These are phyloP conservation scores for Nepenthes mirabilis DNA, from an alignment of 148 eudicot genomes.

Conservation along the genomic window DNA sequence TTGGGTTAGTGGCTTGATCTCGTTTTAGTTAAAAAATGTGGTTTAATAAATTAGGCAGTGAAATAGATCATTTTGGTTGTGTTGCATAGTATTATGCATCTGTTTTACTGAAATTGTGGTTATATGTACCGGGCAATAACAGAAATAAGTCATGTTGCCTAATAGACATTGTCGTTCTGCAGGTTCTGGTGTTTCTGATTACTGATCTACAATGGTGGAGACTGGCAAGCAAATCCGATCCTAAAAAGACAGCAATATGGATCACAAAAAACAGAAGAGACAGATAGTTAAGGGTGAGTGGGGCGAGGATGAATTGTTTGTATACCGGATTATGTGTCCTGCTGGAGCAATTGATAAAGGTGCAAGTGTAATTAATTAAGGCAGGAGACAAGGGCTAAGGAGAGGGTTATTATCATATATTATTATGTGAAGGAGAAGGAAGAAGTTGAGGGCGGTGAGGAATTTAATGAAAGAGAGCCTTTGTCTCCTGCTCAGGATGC, in stretches of 20 bases:
- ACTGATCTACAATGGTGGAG: conserved; percentile 45
- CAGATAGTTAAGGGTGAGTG: conserved; percentile 51
- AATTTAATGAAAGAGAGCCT: conserved; percentile 39
- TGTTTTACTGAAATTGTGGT: too few species aligned
- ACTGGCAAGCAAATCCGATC: conserved; percentile 50
- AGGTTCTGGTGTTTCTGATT: conserved; percentile 6
- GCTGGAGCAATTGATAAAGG: conserved; percentile 77
- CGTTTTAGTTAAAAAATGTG: too few species aligned
- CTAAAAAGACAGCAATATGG: conserved; percentile 34
- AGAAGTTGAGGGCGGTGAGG: conserved; percentile 60
- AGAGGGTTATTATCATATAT: conserved; percentile 67
- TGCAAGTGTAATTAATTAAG: conserved; percentile 81
- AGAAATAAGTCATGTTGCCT: too few species aligned
- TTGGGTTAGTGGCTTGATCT: too few species aligned
- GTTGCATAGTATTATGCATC: too few species aligned
- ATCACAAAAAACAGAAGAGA: conserved; percentile 53
- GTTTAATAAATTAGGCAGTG: too few species aligned
- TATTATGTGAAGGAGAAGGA: conserved; percentile 68
- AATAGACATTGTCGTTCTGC: too few species aligned
- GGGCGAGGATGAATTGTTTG: conserved; percentile 45
- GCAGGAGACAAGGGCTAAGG: conserved; percentile 62
- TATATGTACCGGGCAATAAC: too few species aligned
- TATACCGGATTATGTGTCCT: conserved; percentile 82
- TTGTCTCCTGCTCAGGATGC: conserved; percentile 93
- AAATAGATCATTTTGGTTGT: too few species aligned